These are phyloP conservation scores for Gymnopilus junonius DNA, from an alignment of 768 basidiomycete genomes.

Conservation along the genomic window DNA sequence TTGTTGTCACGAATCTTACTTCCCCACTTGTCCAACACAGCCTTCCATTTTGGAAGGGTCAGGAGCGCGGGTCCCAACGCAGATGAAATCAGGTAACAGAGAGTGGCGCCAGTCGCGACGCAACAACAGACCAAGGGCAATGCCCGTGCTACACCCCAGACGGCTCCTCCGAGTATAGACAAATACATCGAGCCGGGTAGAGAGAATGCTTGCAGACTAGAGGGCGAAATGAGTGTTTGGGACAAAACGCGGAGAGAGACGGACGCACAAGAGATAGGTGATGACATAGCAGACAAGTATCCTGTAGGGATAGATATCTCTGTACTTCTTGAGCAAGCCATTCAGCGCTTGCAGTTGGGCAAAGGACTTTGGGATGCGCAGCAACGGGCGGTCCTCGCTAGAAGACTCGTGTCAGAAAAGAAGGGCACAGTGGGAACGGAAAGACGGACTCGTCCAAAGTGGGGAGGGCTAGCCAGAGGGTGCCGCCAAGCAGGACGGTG, in stretches of 20 bases:
- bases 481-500: slow-evolving; percentile 71
- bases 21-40: slow-evolving; percentile 81
- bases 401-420: not conserved
- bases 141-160: slow-evolving; percentile 89
- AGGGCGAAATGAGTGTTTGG: not conserved
- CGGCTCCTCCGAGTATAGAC: slow-evolving; percentile 93
- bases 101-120: slow-evolving; percentile 87
- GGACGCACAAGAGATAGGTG: slow-evolving; percentile 89
- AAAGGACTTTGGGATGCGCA: slow-evolving; percentile 90
- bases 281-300: slow-evolving; percentile 87
- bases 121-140: slow-evolving; percentile 91
- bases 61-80: slow-evolving; percentile 93
- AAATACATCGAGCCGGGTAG: slow-evolving; percentile 98
- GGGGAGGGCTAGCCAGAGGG: slow-evolving; percentile 82
- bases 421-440: slow-evolving; percentile 6
- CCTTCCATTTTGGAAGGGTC: slow-evolving; percentile 84
- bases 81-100: slow-evolving; percentile 92
- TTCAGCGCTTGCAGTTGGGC: slow-evolving; percentile 86
- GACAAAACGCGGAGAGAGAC: slow-evolving; percentile 6
- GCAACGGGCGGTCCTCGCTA: slow-evolving; percentile 74
- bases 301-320: slow-evolving; percentile 83
- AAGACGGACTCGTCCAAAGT: slow-evolving; percentile 72
- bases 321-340: slow-evolving; percentile 86
- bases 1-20: slow-evolving; percentile 78
- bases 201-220: slow-evolving; percentile 93